These are phyloP conservation scores for Amylocystis lapponica DNA, from an alignment of 768 basidiomycete genomes.

Conservation along the genomic window DNA sequence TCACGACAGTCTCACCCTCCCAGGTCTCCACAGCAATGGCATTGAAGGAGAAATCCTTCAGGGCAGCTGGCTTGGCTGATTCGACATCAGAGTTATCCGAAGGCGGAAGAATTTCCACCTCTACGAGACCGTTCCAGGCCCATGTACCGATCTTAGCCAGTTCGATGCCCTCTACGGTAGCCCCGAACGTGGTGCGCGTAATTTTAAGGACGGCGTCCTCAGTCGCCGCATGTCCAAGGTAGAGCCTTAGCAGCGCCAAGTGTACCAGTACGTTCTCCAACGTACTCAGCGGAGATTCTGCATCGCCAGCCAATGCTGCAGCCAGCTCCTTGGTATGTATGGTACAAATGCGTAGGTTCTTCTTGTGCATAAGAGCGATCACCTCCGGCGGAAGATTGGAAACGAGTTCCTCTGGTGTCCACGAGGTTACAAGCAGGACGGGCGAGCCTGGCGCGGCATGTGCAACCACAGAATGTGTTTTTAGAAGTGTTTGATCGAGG, in stretches of 20 bases:
- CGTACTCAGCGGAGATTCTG: constrained; percentile 24
- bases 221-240: constrained; percentile 59
- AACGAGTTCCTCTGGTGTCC: constrained; percentile 69
- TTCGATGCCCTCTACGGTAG: constrained; percentile 41
- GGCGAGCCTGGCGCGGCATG: constrained; percentile 61
- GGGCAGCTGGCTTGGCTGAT: constrained; percentile 20
- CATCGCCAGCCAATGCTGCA: constrained; percentile 28
- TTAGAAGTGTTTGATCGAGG: constrained; percentile 71
- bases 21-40: constrained; percentile 65
- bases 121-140: constrained; percentile 64
- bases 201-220: constrained; percentile 49
- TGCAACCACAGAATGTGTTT: constrained; percentile 66
- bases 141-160: constrained; percentile 47
- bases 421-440: constrained; percentile 69
- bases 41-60: constrained; percentile 66
- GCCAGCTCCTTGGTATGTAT: constrained; percentile 56
- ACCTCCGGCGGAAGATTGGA: constrained; percentile 56
- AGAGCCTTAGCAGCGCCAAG: constrained; percentile 81
- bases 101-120: constrained; percentile 39
- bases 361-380: constrained; percentile 40
- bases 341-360: constrained; percentile 50
- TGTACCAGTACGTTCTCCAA: constrained; percentile 58
- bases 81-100: constrained; percentile 9
- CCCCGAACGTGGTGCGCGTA: constrained; percentile 40
- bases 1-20: constrained; percentile 49